Percentiles rank a stretch among this genome's conserved stretches.
Evolutionary conservation across 1,284 basidiomycete genomes (phyloP).

Genomic region (Irpex rosettiformis): DNA sequence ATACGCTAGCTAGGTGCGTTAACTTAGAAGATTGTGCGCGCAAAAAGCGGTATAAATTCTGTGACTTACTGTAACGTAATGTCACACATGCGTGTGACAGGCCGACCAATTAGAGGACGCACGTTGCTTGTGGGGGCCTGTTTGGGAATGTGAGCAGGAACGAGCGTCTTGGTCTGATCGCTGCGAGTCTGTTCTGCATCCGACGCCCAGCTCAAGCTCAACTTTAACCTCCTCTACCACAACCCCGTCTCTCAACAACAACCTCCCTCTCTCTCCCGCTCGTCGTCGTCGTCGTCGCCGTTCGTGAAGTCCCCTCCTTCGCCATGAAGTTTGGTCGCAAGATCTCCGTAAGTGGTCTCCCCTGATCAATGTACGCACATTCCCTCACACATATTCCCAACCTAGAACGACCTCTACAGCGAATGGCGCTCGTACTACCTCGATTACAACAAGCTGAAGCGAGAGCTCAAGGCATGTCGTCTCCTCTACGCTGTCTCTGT

Average conservation of each 20-base stretch:
- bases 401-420: conserved; percentile 77
- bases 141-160: conserved; percentile 1
- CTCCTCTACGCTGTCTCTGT: too few species aligned
- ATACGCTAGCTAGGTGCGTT: background rate
- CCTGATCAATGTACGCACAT: conserved; percentile 5
- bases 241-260: background rate
- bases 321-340: conserved; percentile 88
- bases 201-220: background rate
- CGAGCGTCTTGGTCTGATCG: background rate
- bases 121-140: background rate
- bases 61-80: background rate
- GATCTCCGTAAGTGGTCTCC: conserved; percentile 58
- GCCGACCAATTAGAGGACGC: conserved; percentile 1
- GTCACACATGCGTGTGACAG: background rate
- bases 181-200: background rate
- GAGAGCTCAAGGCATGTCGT: conserved; percentile 74
- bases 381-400: conserved; percentile 6
- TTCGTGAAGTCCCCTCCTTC: background rate
- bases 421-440: conserved; percentile 93
- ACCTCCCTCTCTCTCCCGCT: background rate
- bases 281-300: background rate
- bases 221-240: background rate
- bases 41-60: background rate
- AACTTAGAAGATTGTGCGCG: background rate
- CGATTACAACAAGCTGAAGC: conserved; percentile 86